Evolutionary conservation across 176 grass and related monocot genomes (phyloP), one percentile per base, ranked within the genome.

Genomic region (Cocos nucifera): DNA sequence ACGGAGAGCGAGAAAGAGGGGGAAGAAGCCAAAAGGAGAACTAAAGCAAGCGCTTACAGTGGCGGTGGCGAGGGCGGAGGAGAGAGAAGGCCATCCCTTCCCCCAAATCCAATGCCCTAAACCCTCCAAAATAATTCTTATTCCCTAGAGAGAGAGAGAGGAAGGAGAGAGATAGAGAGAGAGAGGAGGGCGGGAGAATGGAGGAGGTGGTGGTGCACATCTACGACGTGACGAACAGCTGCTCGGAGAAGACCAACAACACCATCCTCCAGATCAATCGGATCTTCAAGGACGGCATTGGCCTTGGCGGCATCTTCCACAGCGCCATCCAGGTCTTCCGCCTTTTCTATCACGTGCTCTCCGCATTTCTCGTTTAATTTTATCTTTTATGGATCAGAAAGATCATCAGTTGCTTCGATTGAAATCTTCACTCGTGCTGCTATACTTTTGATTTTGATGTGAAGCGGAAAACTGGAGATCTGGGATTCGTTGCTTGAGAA

Each of bases 231-330:
- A 66, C 74, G 8, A 66, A 62, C 64, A 67, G 58, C 58, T 71
- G 53, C 18, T 39, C 63, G 52, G 79, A 87, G 59, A 73, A 67
- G 15, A 17, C 58, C 19, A 68, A 62, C 57, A 30, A 58, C 62
- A 59, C 75, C 79, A 61, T 87, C 25, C 49, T 87, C 48, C 65
- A 82, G 48, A 75, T 87, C 79, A 87, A 87, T 68, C 71, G 84
- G 49, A 51, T 82, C 79, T 87, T 87, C 66, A 79, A 79, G 62
- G 84, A 82, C 19, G 75, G 61, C 75, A 76, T 87, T 16, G 84
- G 84, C 21, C 62, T 87, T 51, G 75, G 75, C 28, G 79, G 84
- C 66, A 75, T 87, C 84, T 79, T 87, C 79, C 84, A 82, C 62
- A 87, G 71, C 58, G 79, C 84, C 53, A 72, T 87, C 62, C 71